phyloP scores from a whole-genome alignment of 495 filamentous ascomycete species.

The Cladorrhinum samala region DNA sequence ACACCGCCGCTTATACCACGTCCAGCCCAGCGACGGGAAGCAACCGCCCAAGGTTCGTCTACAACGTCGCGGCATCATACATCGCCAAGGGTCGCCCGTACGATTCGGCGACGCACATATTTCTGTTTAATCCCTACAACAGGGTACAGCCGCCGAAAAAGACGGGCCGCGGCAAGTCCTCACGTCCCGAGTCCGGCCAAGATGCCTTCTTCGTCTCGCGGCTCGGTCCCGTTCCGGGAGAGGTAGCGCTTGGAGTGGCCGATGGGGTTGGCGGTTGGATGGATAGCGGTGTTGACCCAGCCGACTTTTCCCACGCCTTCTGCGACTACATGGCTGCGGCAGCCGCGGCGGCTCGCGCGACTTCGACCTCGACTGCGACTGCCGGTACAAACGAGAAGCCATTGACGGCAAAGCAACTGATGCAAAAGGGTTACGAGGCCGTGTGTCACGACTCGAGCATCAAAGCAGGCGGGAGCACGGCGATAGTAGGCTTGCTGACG shows the following conservation, averaged over 20 bases:
- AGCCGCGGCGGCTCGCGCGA: conserved; percentile 34
- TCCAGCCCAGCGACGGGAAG: not conserved
- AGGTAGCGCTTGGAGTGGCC: conserved; percentile 76
- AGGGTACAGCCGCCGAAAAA: conserved; percentile 45
- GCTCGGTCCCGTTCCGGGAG: conserved; percentile 51
- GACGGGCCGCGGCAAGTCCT: conserved; percentile 38
- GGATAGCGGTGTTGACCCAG: conserved; percentile 84
- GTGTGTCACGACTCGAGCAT: conserved; percentile 68
- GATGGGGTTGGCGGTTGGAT: conserved; percentile 96
- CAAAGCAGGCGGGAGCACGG: conserved; percentile 81
- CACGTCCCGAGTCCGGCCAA: conserved; percentile 75
- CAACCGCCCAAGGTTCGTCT: conserved; percentile 42
- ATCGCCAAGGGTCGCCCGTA: conserved; percentile 73
- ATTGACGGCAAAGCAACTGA: conserved; percentile 62
- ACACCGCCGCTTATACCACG: conserved; percentile 5
- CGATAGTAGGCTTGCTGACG: conserved; percentile 68
- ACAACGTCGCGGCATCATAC: conserved; percentile 62
- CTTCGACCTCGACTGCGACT: not conserved
- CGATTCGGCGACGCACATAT: conserved; percentile 62
- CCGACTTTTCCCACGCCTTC: conserved; percentile 91
- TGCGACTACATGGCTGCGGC: conserved; percentile 82
- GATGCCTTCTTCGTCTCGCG: conserved; percentile 92
- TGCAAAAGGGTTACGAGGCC: conserved; percentile 75
- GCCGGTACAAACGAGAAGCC: conserved; percentile 3
- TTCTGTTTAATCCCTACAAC: conserved; percentile 67